Evolutionary conservation across 768 basidiomycete genomes (phyloP).

Genomic region (Panaeolus papilionaceus): DNA sequence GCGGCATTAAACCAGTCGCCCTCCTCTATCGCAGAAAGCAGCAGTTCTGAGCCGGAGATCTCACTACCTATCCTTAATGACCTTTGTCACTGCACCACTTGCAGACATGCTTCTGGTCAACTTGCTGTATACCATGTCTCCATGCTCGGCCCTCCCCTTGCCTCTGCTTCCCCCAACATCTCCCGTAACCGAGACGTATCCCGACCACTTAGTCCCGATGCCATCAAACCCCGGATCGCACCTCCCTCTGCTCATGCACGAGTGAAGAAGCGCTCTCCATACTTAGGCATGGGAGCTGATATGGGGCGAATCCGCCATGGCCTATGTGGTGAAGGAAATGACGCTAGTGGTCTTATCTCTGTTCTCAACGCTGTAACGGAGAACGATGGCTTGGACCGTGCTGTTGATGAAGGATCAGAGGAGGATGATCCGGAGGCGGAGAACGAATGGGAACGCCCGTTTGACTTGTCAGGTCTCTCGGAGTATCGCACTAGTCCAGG

Average conservation of each 20-base stretch:
- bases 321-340: neutral
- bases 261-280: neutral
- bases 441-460: constrained; percentile 1
- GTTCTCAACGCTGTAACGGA: constrained; percentile 2
- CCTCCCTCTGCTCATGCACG: neutral
- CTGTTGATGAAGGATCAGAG: neutral
- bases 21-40: neutral
- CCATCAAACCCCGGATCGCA: neutral
- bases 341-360: neutral
- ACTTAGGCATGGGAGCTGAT: neutral
- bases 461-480: neutral
- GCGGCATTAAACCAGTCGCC: neutral
- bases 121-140: constrained; percentile 24
- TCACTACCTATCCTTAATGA: constrained; percentile 24
- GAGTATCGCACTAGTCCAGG: constrained; percentile 22
- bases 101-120: constrained; percentile 35
- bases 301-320: neutral
- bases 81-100: constrained; percentile 36
- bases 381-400: constrained; percentile 2
- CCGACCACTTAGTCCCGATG: neutral
- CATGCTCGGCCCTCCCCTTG: constrained; percentile 21
- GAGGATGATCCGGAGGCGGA: constrained; percentile 1
- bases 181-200: neutral
- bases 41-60: neutral
- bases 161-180: neutral